Percentiles rank a stretch among this genome's conserved stretches.
These are phyloP conservation scores for Leersia perrieri DNA, from an alignment of 176 grass and related monocot species.

Conservation along the genomic window DNA sequence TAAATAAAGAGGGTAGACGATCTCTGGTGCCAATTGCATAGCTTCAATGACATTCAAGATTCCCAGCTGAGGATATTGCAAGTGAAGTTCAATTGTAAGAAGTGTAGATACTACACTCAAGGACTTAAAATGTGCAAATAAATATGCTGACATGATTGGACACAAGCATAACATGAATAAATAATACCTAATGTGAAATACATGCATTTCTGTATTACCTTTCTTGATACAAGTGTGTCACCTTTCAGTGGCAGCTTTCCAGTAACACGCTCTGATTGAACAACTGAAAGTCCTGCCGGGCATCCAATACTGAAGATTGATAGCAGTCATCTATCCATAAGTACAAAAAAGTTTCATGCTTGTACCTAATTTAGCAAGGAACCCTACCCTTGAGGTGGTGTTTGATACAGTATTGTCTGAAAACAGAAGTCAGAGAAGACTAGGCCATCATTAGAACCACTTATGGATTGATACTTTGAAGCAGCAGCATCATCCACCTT, in stretches of 20 bases:
- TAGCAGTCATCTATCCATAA: background rate
- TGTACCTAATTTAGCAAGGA: slow-evolving; percentile 26
- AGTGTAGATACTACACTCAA: slow-evolving; percentile 23
- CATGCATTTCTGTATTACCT: slow-evolving; percentile 50
- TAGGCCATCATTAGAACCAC: slow-evolving; percentile 56
- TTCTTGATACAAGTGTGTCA: slow-evolving; percentile 63
- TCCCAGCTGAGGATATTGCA: slow-evolving; percentile 57
- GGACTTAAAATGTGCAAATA: slow-evolving; percentile 15
- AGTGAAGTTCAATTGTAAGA: slow-evolving; percentile 19
- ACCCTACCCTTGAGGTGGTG: slow-evolving; percentile 65
- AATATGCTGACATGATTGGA: background rate
- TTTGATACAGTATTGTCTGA: slow-evolving; percentile 80
- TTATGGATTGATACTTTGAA: slow-evolving; percentile 63
- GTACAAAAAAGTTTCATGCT: background rate
- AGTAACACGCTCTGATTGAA: slow-evolving; percentile 69
- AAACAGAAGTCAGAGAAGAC: slow-evolving; percentile 79
- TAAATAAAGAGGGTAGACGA: slow-evolving; percentile 83
- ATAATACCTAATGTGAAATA: background rate
- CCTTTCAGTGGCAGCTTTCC: slow-evolving; percentile 77
- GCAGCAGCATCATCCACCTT: slow-evolving; percentile 61
- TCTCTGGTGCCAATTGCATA: slow-evolving; percentile 75
- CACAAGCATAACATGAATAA: background rate
- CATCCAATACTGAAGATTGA: slow-evolving; percentile 55
- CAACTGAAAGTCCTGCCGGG: slow-evolving; percentile 77
- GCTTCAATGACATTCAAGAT: slow-evolving; percentile 82